Percentiles rank a stretch among this genome's conserved stretches.
Evolutionary conservation across 2,329 filamentous ascomycete species (phyloP).

Genomic region (Colletotrichum agaves): DNA sequence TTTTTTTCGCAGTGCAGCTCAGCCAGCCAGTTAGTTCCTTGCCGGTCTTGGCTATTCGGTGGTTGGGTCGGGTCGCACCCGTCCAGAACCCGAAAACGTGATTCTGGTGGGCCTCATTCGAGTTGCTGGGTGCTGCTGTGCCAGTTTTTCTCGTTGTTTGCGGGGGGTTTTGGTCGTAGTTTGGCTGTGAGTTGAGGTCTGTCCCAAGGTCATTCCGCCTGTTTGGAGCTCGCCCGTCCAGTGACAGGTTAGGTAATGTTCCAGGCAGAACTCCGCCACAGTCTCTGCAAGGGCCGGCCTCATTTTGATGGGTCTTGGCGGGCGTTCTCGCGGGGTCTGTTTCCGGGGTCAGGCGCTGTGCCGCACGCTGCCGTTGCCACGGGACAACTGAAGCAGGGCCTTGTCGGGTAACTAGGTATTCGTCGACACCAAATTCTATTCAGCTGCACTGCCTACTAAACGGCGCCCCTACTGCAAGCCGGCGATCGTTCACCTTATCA

Average conservation of each 20-base stretch:
- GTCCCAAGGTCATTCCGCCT: constrained; percentile 7
- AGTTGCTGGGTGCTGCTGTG: constrained; percentile 5
- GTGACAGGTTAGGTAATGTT: constrained; percentile 16
- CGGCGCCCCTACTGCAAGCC: no score
- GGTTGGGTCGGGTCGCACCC: constrained; percentile 27
- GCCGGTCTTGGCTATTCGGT: constrained; percentile 30
- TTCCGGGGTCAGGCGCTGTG: constrained; percentile 23
- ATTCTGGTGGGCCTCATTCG: constrained; percentile 29
- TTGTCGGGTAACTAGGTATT: no score
- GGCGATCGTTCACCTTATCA: background rate
- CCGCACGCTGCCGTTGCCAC: constrained; percentile 18
- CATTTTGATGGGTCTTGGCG: constrained; percentile 25
- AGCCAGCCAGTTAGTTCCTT: constrained; percentile 1
- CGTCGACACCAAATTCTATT: no score
- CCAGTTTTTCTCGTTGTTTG: constrained; percentile 7
- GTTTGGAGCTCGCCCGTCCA: constrained; percentile 15
- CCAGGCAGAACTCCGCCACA: constrained; percentile 23
- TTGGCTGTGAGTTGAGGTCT: background rate
- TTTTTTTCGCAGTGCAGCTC: constrained; percentile 14
- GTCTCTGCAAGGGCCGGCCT: constrained; percentile 13
- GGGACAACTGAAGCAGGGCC: background rate
- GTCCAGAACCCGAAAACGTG: constrained; percentile 21
- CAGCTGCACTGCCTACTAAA: no score
- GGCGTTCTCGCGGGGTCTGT: constrained; percentile 19
- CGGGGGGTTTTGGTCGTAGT: background rate